These are phyloP conservation scores for Lentithecium fluviatile DNA, from an alignment of 495 filamentous ascomycete species.

Conservation along the genomic window DNA sequence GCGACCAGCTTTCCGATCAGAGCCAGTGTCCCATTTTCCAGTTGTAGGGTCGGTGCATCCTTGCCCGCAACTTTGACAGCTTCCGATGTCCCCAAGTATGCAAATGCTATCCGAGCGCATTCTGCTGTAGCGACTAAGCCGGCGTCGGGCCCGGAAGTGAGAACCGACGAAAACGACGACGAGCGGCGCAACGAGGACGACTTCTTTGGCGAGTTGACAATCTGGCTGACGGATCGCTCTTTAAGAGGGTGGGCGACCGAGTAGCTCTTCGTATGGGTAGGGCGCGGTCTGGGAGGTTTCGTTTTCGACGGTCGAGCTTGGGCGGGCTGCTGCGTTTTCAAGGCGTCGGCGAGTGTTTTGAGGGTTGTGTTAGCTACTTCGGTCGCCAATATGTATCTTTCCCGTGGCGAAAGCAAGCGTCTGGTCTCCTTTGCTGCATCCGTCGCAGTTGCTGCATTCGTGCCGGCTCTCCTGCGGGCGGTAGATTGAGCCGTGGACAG, in stretches of 20 bases:
- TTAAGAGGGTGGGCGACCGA: slow-evolving; percentile 27
- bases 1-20: slow-evolving; percentile 70
- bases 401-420: slow-evolving; percentile 53
- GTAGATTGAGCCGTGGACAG: slow-evolving; percentile 12
- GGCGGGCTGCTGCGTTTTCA: slow-evolving; percentile 51
- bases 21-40: slow-evolving; percentile 80
- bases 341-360: slow-evolving; percentile 70
- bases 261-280: slow-evolving; percentile 2
- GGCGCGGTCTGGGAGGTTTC: slow-evolving; percentile 5
- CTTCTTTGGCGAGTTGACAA: slow-evolving; percentile 29
- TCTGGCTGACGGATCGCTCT: slow-evolving; percentile 28
- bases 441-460: slow-evolving; percentile 17
- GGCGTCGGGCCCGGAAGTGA: slow-evolving; percentile 38
- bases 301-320: slow-evolving; percentile 15
- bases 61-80: slow-evolving; percentile 43
- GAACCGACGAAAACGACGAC: slow-evolving; percentile 37
- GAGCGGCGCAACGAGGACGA: slow-evolving; percentile 37
- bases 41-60: slow-evolving; percentile 64
- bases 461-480: slow-evolving; percentile 23
- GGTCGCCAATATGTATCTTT: slow-evolving; percentile 71
- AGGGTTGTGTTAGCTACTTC: slow-evolving; percentile 72
- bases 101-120: slow-evolving; percentile 73
- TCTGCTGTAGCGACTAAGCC: slow-evolving; percentile 56
- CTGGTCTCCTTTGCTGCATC: slow-evolving; percentile 31
- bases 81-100: slow-evolving; percentile 63